Evolutionary conservation across 1,284 basidiomycete genomes (phyloP).

Genomic region (Rhodotorula sp.): DNA sequence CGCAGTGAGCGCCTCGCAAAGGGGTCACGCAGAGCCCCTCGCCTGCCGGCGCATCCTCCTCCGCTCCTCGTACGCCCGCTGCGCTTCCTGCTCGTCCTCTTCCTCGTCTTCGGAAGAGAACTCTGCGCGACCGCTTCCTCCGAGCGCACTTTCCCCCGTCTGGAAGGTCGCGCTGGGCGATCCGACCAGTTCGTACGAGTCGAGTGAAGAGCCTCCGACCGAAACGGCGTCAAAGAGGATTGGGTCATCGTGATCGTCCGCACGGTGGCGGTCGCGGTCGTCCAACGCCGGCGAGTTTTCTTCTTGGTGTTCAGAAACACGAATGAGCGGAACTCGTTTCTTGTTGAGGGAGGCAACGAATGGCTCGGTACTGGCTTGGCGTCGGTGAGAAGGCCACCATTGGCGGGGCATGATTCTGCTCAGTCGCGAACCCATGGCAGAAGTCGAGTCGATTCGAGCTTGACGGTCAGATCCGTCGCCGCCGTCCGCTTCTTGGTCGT

Average conservation of each 20-base stretch:
- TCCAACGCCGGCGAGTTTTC: not conserved
- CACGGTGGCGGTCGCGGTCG: too few species aligned
- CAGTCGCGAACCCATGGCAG: too few species aligned
- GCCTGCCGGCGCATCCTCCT: conserved; percentile 5
- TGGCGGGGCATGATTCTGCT: too few species aligned
- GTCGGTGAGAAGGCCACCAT: not conserved
- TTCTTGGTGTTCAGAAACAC: not conserved
- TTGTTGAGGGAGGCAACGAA: not conserved
- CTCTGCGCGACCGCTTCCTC: conserved; percentile 2
- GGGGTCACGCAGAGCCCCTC: not conserved
- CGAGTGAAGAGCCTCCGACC: not conserved
- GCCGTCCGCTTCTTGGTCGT: not conserved
- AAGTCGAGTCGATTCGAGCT: too few species aligned
- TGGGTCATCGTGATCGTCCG: not conserved
- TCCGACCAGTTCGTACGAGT: not conserved
- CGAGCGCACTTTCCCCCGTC: not conserved
- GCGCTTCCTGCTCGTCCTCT: conserved; percentile 50
- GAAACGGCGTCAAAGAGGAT: not conserved
- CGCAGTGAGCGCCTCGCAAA: too few species aligned
- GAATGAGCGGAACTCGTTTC: not conserved
- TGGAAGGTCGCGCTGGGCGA: not conserved
- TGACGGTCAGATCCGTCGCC: not conserved
- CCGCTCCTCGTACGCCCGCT: conserved; percentile 50
- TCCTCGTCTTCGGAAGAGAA: conserved; percentile 7
- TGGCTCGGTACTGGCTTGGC: not conserved